Base-by-base conservation (phyloP, 805 yeast species). In the Naumovozyma dairenensis region DNA sequence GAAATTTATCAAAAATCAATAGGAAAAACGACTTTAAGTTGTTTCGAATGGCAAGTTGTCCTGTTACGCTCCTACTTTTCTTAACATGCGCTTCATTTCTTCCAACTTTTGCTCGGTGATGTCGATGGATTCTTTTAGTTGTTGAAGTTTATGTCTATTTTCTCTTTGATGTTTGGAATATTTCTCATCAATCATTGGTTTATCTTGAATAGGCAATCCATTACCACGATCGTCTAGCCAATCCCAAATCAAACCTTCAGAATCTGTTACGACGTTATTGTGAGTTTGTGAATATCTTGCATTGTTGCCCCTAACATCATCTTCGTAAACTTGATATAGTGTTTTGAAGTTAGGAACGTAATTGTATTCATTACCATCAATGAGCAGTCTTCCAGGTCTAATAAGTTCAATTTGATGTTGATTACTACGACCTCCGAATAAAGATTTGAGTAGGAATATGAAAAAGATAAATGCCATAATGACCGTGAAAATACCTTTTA, bases 241-340 rank as follows among this genome's bases (percentile, higher is more conserved):
- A 28, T 72, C 67, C 92, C 92, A 82, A 27, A 82, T 51, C 15
- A 67, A 65, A n/a, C 67, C 63, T 55, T 82, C 85, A 38, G 75
- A 71, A 36, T 65, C 62, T 38, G 61, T 48, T 13, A 57, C 45
- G 41, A 59, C 36, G 39, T 60, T 48, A n/a, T 31, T 33, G 28
- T 24, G 43, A 35, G 29, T 48, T 5, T 33, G 22, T 10, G 25
- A 25, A 13, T 21, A 31, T 4, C 37, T 35, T 21, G 35, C 39
- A 1, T 29, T 33, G 14, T 16, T 32, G n/a, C 31, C 19, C 32
- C 43, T 46, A 30, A 52, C 37, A 28, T 52, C 53, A 21, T 50
- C 48, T 46, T 52, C 55, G 49, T 53, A 53, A 34, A 44, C 53
- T 19, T 46, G 45, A 40, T 63, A 54, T 24, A 56, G 55, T 21